Evolutionary conservation across 129 eudicot genomes (phyloP), one percentile per base, ranked within the genome.

Genomic region (Cynara cardunculus): DNA sequence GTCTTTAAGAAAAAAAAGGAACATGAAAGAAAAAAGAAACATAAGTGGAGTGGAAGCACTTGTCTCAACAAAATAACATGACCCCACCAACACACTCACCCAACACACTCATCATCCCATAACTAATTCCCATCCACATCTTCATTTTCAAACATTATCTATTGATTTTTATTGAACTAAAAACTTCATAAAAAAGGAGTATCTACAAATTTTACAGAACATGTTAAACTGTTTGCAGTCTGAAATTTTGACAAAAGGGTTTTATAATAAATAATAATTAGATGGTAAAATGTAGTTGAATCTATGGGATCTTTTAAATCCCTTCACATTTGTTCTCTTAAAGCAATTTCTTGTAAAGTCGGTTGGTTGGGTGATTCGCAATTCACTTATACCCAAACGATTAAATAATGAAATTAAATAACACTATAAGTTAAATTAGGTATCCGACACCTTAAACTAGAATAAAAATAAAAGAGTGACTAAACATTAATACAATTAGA

Each of bases 11-110:
- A 56, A 5, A 18, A 16, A 56, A 56, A 56, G 9, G 65, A 56
- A 56, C 9, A 49, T 49, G 18, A 0, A n/a, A 41, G n/a, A 56
- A 56, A 10, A 56, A 56, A 56, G 65, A n/a, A 56, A 14, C 65
- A 7, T 2, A 56, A 56, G 65, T 56, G 65, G 65, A 56, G 65
- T 56, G 65, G 65, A 64, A 19, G 26, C 2, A 59, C 71, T 75
- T 75, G 30, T 18, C 49, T 30, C 21, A 30, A 59, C 39, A 46
- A 56, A 56, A 75, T 28, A 75, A 24, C 53, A 76, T 59, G 71
- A 61, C 56, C 80, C 71, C 53, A 76, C 69, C 1, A 30, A 61
- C 31, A 59, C 80, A 76, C 71, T 61, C 5, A n/a, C 65, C 24
- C 65, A 56, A 56, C 65, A 18, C 28, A 61, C 22, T 21, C 69